Conservation (phyloP, 2,329 filamentous ascomycete genomes). For the Chaetomium sp. region DNA sequence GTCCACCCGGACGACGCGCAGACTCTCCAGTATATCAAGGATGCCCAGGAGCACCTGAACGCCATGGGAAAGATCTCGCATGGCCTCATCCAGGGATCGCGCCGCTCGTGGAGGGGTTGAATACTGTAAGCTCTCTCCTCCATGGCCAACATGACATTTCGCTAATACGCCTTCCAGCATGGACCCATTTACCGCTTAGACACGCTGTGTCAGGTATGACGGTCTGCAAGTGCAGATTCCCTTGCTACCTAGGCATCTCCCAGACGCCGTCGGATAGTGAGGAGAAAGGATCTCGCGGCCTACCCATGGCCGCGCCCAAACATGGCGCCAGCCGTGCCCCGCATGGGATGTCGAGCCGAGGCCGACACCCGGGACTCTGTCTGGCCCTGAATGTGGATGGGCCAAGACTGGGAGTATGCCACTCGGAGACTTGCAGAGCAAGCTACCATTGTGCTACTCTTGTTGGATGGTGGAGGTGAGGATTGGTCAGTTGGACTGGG, state of each 20-base stretch:
- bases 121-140: conserved; percentile 36
- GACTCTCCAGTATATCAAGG: conserved; percentile 56
- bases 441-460: conserved; percentile 4
- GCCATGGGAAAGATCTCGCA: conserved; percentile 56
- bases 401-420: conserved; percentile 9
- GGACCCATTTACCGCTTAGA: conserved; percentile 4
- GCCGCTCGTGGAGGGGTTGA: conserved; percentile 45
- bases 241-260: neutral
- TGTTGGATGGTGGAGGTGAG: neutral
- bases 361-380: conserved; percentile 1
- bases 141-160: neutral
- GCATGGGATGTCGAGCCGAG: conserved; percentile 8
- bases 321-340: conserved; percentile 7
- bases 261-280: conserved; percentile 14
- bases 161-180: conserved; percentile 7
- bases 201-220: conserved; percentile 11
- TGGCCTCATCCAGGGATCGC: conserved; percentile 42
- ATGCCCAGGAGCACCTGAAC: conserved; percentile 53
- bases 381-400: conserved; percentile 4
- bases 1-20: conserved; percentile 54
- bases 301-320: conserved; percentile 13
- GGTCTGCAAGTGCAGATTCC: conserved; percentile 27
- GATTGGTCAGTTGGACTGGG: neutral
- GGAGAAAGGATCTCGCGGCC: conserved; percentile 4
- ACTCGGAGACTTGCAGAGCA: conserved; percentile 3